Evolutionary conservation across 2,329 filamentous ascomycete species (phyloP).

Genomic region (Dactylella cylindrospora): DNA sequence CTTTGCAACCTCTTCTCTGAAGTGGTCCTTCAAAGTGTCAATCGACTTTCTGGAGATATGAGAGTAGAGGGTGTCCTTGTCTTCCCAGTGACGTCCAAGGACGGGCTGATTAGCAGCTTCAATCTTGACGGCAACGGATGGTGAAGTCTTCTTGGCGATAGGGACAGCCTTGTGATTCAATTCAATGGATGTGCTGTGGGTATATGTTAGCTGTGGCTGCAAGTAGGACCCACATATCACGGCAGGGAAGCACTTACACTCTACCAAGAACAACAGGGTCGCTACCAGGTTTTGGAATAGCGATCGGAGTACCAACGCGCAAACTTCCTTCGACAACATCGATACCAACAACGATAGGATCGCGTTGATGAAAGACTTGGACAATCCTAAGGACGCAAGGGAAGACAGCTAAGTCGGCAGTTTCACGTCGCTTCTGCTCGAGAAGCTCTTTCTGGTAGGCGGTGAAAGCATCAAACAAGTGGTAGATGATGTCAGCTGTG

Average conservation of each 20-base stretch:
- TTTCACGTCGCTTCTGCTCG: slow-evolving; percentile 93
- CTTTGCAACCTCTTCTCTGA: slow-evolving; percentile 79
- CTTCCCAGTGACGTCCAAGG: slow-evolving; percentile 93
- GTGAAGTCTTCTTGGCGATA: slow-evolving; percentile 91
- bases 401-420: slow-evolving; percentile 93
- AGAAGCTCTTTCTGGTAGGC: slow-evolving; percentile 85
- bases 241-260: slow-evolving; percentile 67
- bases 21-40: slow-evolving; percentile 94
- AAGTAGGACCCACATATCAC: no score
- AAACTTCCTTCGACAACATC: slow-evolving; percentile 92
- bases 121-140: slow-evolving; percentile 97
- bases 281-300: slow-evolving; percentile 81
- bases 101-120: slow-evolving; percentile 89
- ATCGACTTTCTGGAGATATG: slow-evolving; percentile 84
- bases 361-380: slow-evolving; percentile 97
- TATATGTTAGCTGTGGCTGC: slow-evolving; percentile 47
- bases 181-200: slow-evolving; percentile 81
- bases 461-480: slow-evolving; percentile 94
- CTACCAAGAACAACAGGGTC: slow-evolving; percentile 82
- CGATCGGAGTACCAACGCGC: slow-evolving; percentile 83
- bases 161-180: slow-evolving; percentile 94
- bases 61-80: slow-evolving; percentile 84
- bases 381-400: slow-evolving; percentile 88
- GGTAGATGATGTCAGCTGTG: slow-evolving; percentile 98
- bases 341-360: slow-evolving; percentile 90